Evolutionary conservation across 495 filamentous ascomycete genomes (phyloP), one percentile per base, ranked within the genome.

Genomic region (Schizothecium vesticola): DNA sequence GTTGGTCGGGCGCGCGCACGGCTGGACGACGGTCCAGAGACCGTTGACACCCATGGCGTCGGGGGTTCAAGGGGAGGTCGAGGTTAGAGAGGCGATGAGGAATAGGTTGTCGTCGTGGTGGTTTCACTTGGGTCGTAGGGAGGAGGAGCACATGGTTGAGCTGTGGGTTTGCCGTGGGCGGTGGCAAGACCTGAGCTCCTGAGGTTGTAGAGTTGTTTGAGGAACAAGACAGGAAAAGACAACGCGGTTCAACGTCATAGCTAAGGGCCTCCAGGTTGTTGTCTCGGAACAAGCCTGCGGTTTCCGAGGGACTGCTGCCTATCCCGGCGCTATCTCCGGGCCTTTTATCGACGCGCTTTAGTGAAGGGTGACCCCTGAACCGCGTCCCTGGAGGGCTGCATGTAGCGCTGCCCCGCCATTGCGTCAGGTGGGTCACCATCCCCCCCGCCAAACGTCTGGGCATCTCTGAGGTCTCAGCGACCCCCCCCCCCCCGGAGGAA

Each of bases 21-120:
- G 95, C 77, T 96, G 91, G 68, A 97, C 83, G 61, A 99, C 90
- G 56, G 90, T 92, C 95, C 95, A 99, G 66, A 99, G 92, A 66
- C 93, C 93, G 75, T 93, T 95, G 63, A 98, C 95, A 89, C 95
- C 95, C 95, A 99, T 99, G 77, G 59, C 26, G 59, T 43, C 9
- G 19, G 25, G n/a, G n/a, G n/a, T n/a, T n/a, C n/a, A n/a, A n/a
- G n/a, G 26, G 31, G 16, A 4, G 43, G 22, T 23, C 23, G 23
- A 12, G 31, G 65, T 26, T 28, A 24, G 16, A n/a, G n/a, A n/a
- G n/a, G n/a, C n/a, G n/a, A n/a, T 43, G 10, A 43, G 16, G 22
- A 19, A 7, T 4, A 11, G 61, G 21, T 16, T 2, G 11, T 51
- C 19, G 61, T 63, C 7, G 61, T 21, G 13, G 61, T 63, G 10